These are phyloP conservation scores for Phytophthora syringae DNA, from an alignment of 352 stramenopile genomes.

Conservation along the genomic window DNA sequence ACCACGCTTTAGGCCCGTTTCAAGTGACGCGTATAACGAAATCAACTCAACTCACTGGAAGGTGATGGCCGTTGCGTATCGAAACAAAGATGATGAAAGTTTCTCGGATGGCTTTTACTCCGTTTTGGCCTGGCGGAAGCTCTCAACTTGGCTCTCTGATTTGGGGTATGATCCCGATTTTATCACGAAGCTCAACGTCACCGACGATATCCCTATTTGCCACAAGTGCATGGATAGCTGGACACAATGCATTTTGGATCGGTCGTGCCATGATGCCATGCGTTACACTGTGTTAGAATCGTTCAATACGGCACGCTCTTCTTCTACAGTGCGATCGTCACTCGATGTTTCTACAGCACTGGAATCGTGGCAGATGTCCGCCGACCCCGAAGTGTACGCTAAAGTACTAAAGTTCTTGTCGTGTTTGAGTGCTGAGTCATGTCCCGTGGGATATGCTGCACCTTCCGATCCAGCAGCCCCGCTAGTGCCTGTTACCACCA, in stretches of 20 bases:
- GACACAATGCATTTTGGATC: constrained; percentile 3
- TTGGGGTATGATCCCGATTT: constrained; percentile 6
- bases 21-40: constrained; percentile 17
- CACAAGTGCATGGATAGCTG: constrained; percentile 14
- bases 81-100: constrained; percentile 2
- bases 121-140: constrained; percentile 11
- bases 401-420: constrained; percentile 18
- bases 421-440: constrained; percentile 17
- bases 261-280: constrained; percentile 11
- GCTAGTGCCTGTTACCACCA: constrained; percentile 16
- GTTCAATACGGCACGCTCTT: neutral
- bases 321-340: neutral
- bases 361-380: neutral
- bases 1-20: constrained; percentile 19
- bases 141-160: constrained; percentile 16
- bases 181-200: neutral
- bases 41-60: constrained; percentile 20
- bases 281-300: constrained; percentile 1
- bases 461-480: constrained; percentile 8
- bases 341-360: constrained; percentile 15
- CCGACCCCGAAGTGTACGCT: neutral
- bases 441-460: constrained; percentile 23
- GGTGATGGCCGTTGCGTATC: constrained; percentile 5
- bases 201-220: constrained; percentile 18
- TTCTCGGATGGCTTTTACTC: constrained; percentile 9